Conservation (phyloP, 805 yeast genomes). For the Ogataea salicorniae region DNA sequence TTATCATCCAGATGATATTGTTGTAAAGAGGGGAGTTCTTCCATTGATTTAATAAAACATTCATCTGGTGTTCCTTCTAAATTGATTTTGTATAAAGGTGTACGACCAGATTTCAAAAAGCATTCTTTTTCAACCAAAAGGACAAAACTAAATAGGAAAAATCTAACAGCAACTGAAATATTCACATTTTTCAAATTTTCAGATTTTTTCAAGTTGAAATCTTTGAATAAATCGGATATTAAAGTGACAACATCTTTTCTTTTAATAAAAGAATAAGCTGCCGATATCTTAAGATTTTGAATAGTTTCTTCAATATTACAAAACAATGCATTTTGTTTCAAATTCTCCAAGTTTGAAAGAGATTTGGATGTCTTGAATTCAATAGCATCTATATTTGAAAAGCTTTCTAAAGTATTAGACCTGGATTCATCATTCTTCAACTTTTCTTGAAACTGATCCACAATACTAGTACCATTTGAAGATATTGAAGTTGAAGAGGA, state of each 20-base stretch:
- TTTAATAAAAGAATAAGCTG: constrained; percentile 12
- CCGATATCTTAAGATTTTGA: constrained; percentile 5
- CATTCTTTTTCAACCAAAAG: constrained; percentile 15
- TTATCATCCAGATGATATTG: constrained; percentile 16
- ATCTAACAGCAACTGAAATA: constrained; percentile 8
- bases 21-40: constrained; percentile 12
- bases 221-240: constrained; percentile 5
- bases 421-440: too few relatives aligned
- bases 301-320: constrained; percentile 8
- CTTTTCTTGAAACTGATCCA: not conserved
- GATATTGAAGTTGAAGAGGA: constrained; percentile 2
- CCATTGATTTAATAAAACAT: constrained; percentile 4
- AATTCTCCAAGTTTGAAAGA: constrained; percentile 8
- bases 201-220: constrained; percentile 2
- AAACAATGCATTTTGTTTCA: constrained; percentile 7
- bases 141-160: constrained; percentile 13
- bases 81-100: constrained; percentile 12
- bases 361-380: constrained; percentile 2
- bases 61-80: constrained; percentile 4
- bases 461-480: not conserved
- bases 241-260: constrained; percentile 7
- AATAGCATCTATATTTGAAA: not conserved
- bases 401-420: not conserved
- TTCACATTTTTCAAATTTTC: not conserved
- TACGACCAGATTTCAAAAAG: constrained; percentile 9